Percentiles rank a stretch among this genome's conserved stretches.
Conservation (phyloP, 2,329 filamentous ascomycete species). For the Xylariaceae sp. region DNA sequence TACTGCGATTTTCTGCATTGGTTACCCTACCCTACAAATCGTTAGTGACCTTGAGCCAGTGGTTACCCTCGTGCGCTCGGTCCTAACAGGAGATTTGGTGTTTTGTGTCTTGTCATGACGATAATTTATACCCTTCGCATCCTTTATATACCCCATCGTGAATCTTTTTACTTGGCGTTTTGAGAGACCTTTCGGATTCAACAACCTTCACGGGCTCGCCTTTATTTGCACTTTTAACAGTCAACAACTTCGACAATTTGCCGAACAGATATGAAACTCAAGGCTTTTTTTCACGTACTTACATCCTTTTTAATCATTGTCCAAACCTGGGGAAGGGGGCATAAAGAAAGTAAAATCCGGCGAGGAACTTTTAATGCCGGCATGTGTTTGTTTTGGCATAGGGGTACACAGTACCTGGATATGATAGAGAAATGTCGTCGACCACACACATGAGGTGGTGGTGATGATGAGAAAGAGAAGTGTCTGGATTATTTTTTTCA, state of each 20-base stretch:
- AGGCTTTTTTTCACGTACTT: background rate
- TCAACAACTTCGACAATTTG: slow-evolving; percentile 6
- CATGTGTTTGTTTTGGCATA: slow-evolving; percentile 1
- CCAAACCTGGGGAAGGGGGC: background rate
- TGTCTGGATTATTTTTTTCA: slow-evolving; percentile 1
- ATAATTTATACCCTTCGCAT: slow-evolving; percentile 23
- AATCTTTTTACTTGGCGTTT: slow-evolving; percentile 19
- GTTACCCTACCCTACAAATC: slow-evolving; percentile 11
- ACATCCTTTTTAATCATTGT: slow-evolving; percentile 14
- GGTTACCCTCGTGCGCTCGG: slow-evolving; percentile 27
- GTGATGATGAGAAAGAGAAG: background rate
- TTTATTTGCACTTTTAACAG: background rate
- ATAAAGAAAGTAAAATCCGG: background rate
- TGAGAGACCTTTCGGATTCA: slow-evolving; percentile 24
- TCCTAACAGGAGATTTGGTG: slow-evolving; percentile 10
- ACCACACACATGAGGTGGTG: background rate
- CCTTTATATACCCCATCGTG: slow-evolving; percentile 16
- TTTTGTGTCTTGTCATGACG: slow-evolving; percentile 16
- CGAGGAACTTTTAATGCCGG: background rate
- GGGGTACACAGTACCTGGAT: slow-evolving; percentile 13
- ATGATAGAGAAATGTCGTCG: slow-evolving; percentile 12
- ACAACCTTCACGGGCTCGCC: slow-evolving; percentile 17
- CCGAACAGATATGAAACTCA: slow-evolving; percentile 2
- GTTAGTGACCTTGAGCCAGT: slow-evolving; percentile 26
- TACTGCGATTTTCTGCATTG: slow-evolving; percentile 18